Base-by-base conservation (phyloP, 2,329 filamentous ascomycete genomes). In the Pestalotiopsis sp. region DNA sequence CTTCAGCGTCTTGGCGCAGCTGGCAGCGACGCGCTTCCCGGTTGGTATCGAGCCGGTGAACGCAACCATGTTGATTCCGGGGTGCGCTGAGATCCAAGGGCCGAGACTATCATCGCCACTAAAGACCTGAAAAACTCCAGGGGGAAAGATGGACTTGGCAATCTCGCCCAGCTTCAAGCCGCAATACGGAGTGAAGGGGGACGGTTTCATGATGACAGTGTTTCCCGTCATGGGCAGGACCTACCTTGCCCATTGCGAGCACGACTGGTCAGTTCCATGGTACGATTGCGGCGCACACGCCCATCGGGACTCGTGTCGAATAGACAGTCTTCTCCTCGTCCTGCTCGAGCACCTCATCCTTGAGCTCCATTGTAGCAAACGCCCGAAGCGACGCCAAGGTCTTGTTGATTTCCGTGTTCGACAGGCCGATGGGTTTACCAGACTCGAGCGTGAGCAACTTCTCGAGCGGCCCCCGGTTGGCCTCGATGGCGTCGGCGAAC, bases 31-130 rank as follows among this genome's bases (percentile, higher is more conserved):
- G 75, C 84, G 84, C 80, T 89, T 90, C 10, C 89, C 89, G 0
- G 86, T 89, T 0, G 81, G 80, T 6, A 82, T 86, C 11, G 86
- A 89, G 2, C 89, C 88, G 0, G 89, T 91, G 77, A 91, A 91
- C 71, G 81, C 84, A 74, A 91, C 85, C 81, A 89, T 91, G 67
- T 85, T 82, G 66, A 91, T 84, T 22, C 82, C 85, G 0, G 87
- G 86, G 72, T 91, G 88, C n/a, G 75, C 76, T 0, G 87, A 89
- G 64, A 91, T 75, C 82, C 82, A 83, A 0, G 85, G 86, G 3
- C 89, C 89, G 5, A 91, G 83, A 56, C 82, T 80, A 71, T 91
- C 88, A 64, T 87, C 87, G 6, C 89, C 89, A 64, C 85, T 85
- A 2, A 91, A 76, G 0, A 81, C 85, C 72, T 91, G 88, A 1